These are phyloP conservation scores for Starmerella potacharoeniae DNA, from an alignment of 805 yeast species.

Conservation along the genomic window DNA sequence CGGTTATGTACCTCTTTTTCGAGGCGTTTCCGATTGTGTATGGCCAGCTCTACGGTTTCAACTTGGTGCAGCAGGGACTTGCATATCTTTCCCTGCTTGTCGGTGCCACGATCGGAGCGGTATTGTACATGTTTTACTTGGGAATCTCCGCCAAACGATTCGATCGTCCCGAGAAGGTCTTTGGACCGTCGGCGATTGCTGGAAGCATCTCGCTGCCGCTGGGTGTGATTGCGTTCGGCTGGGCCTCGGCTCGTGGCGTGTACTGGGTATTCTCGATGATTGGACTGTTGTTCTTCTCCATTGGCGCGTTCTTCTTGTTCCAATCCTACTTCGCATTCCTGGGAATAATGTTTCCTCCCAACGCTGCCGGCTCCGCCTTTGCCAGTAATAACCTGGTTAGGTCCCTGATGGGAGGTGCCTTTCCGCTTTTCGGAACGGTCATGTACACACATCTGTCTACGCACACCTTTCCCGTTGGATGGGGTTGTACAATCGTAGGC, in stretches of 20 bases:
- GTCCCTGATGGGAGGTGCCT: conserved; percentile 42
- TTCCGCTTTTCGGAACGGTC: conserved; percentile 51
- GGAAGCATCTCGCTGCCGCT: conserved; percentile 37
- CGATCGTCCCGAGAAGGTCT: conserved; percentile 9
- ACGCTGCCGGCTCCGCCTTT: conserved; percentile 42
- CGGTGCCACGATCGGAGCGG: conserved; percentile 36
- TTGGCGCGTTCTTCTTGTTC: conserved; percentile 37
- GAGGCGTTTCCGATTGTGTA: conserved; percentile 54
- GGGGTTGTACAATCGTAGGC: conserved; percentile 43
- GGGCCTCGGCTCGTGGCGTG: conserved; percentile 47
- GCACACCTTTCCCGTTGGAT: conserved; percentile 43
- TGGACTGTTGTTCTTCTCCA: conserved; percentile 34
- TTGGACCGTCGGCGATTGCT: conserved; percentile 28
- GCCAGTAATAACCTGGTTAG: conserved; percentile 46
- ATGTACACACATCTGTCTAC: conserved; percentile 37
- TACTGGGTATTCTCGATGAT: conserved; percentile 44
- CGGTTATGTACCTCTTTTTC: conserved; percentile 44
- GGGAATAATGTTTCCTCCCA: conserved; percentile 38
- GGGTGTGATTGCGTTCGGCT: conserved; percentile 41
- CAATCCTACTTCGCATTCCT: conserved; percentile 43
- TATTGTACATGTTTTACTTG: conserved; percentile 8
- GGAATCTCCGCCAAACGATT: not conserved
- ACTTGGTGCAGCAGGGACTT: conserved; percentile 37
- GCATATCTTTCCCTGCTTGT: conserved; percentile 38
- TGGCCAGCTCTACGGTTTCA: conserved; percentile 36